Evolutionary conservation across 257 asterid species (phyloP).

Genomic region (Gentiana dahurica): DNA sequence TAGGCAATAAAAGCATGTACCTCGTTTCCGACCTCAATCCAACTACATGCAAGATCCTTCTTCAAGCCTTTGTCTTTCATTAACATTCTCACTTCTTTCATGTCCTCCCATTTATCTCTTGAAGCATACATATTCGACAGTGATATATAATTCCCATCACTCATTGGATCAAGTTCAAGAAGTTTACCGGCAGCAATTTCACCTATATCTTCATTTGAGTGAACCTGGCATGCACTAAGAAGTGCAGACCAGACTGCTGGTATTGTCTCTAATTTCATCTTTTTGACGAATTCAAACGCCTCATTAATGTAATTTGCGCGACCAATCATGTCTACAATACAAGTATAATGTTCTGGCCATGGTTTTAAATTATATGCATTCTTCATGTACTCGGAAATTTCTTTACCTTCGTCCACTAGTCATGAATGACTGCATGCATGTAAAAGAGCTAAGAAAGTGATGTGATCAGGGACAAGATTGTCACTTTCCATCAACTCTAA

Average conservation of each 20-base stretch:
- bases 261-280: conserved; percentile 48
- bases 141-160: conserved; percentile 75
- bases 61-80: conserved; percentile 62
- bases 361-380: conserved; percentile 47
- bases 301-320: conserved; percentile 68
- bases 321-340: conserved; percentile 80
- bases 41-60: conserved; percentile 93
- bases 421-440: conserved; percentile 81
- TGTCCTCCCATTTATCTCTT: conserved; percentile 65
- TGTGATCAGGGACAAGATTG: conserved; percentile 46
- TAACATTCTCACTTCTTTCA: conserved; percentile 43
- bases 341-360: conserved; percentile 81
- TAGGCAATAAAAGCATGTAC: conserved; percentile 46
- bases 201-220: conserved; percentile 51
- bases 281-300: conserved; percentile 43
- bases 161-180: conserved; percentile 61
- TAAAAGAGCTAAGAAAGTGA: conserved; percentile 56
- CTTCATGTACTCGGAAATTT: conserved; percentile 38
- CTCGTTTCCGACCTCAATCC: too few relatives aligned
- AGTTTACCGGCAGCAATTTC: conserved; percentile 67
- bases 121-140: conserved; percentile 64
- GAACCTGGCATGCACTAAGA: conserved; percentile 60
- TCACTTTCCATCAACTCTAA: conserved; percentile 41
- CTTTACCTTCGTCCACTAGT: conserved; percentile 58
- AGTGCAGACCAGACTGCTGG: conserved; percentile 69